phyloP scores from a whole-genome alignment of 371 early-diverging fungal genomes.

The Furculomyces boomerangus region DNA sequence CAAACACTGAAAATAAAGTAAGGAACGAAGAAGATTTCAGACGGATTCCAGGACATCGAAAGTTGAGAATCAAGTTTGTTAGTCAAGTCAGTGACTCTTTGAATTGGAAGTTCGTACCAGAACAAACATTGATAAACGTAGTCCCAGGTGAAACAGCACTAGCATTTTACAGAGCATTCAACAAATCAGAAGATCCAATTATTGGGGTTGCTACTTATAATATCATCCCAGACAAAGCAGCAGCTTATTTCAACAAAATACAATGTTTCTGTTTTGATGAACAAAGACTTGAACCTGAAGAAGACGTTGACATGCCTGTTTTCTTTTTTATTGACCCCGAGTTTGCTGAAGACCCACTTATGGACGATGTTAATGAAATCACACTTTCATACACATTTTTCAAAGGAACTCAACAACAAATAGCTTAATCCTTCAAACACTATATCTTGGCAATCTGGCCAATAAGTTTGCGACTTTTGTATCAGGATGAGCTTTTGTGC shows the following conservation, averaged over 20 bases:
- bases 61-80: constrained; percentile 71
- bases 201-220: constrained; percentile 96
- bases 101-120: constrained; percentile 82
- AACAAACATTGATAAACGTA: constrained; percentile 63
- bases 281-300: constrained; percentile 75
- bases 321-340: constrained; percentile 98
- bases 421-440: neutral
- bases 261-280: constrained; percentile 99
- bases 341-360: constrained; percentile 83
- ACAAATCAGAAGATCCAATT: constrained; percentile 71
- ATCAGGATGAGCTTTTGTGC: neutral
- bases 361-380: constrained; percentile 86
- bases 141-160: constrained; percentile 93
- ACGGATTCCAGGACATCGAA: constrained; percentile 33
- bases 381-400: constrained; percentile 88
- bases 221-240: constrained; percentile 85
- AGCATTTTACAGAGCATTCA: constrained; percentile 92
- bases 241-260: constrained; percentile 90
- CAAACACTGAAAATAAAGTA: constrained; percentile 37
- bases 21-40: constrained; percentile 36
- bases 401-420: constrained; percentile 27
- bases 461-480: neutral
- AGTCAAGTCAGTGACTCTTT: constrained; percentile 60
- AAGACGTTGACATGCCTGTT: constrained; percentile 97
- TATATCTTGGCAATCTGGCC: neutral